A percentile compares a stretch with the other conserved stretches of the same genome.
phyloP scores from a whole-genome alignment of 1,284 basidiomycete species.

The Trichosporon sp. region DNA sequence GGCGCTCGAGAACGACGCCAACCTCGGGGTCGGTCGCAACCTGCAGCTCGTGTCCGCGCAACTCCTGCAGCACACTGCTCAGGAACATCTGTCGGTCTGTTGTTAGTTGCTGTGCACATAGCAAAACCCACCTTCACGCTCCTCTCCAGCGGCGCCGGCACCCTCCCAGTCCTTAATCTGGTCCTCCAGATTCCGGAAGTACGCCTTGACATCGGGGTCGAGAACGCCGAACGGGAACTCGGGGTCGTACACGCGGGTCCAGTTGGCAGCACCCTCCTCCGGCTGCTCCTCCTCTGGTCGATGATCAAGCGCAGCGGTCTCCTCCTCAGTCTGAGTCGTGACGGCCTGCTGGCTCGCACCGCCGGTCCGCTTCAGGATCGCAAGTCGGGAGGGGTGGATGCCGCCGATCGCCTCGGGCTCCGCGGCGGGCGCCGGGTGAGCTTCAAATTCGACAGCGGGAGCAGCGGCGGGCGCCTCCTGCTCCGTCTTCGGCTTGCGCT shows the following conservation, averaged over 20 bases:
- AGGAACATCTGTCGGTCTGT: conserved; percentile 81
- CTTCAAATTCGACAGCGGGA: background rate
- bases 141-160: conserved; percentile 55
- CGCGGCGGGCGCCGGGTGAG: conserved; percentile 11
- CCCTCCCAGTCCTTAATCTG: conserved; percentile 85
- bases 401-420: conserved; percentile 32
- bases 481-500: conserved; percentile 52
- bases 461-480: conserved; percentile 27
- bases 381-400: conserved; percentile 49
- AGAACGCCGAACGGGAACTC: conserved; percentile 85
- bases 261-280: conserved; percentile 35
- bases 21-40: conserved; percentile 90
- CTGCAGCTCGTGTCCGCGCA: conserved; percentile 81
- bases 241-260: conserved; percentile 57
- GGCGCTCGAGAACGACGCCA: conserved; percentile 80
- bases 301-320: conserved; percentile 15
- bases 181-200: conserved; percentile 81
- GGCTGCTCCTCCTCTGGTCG: conserved; percentile 24
- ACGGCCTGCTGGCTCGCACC: conserved; percentile 21
- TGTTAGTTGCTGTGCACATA: conserved; percentile 2
- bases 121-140: conserved; percentile 69
- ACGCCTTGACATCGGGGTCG: conserved; percentile 84
- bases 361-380: conserved; percentile 40
- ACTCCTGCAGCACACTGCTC: conserved; percentile 76
- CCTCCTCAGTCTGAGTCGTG: conserved; percentile 19